Base-by-base conservation (phyloP, 208 protist genomes). In the Trypanosoma avium region DNA sequence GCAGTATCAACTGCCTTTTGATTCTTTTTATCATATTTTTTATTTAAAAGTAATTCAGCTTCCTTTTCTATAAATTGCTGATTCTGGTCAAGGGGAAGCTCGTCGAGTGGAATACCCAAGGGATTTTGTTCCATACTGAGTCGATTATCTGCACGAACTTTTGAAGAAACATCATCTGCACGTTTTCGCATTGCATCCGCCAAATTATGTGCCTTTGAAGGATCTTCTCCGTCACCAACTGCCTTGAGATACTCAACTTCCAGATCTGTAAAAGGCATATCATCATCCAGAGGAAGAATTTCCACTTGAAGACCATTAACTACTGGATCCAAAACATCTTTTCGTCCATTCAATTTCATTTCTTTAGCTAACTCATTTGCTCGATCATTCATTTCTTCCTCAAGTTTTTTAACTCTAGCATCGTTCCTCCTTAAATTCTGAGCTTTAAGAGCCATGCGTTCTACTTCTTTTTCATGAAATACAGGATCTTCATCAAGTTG, bases 371-470 rank as follows among this genome's bases (percentile, higher is more conserved):
- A 55, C 55, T 84, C 61, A 61, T 88, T 75, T 22, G 84, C 81
- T 30, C 80, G 81, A 55, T 88, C 79, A 65, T 88, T 89, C 81
- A 93, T 85, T 15, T 77, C 58, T 61, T 89, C 81, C 33, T 77
- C 70, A 6, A 77, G 43, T 2, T n/a, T 26, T 22, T 22, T 32
- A 35, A 75, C 65, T 40, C n/a, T 48, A 27, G 9, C 24, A 17
- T 74, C 78, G 54, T 88, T 91, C 29, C 42, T 30, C 26, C 70
- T 67, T 12, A 70, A 52, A 67, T 86, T 79, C 69, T 85, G 79
- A 71, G 32, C 77, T 69, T 86, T 91, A 47, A 91, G 73, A 57
- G 72, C 55, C 26, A 70, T 61, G 15, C 81, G 75, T 59, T 82
- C 62, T 19, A 73, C 67, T 72, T 89, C 77, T 60, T 83, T 68